Percentiles rank a stretch among this genome's conserved stretches.
These are phyloP conservation scores for Backusella sp. DNA, from an alignment of 192 early-diverging fungal species.

Conservation along the genomic window DNA sequence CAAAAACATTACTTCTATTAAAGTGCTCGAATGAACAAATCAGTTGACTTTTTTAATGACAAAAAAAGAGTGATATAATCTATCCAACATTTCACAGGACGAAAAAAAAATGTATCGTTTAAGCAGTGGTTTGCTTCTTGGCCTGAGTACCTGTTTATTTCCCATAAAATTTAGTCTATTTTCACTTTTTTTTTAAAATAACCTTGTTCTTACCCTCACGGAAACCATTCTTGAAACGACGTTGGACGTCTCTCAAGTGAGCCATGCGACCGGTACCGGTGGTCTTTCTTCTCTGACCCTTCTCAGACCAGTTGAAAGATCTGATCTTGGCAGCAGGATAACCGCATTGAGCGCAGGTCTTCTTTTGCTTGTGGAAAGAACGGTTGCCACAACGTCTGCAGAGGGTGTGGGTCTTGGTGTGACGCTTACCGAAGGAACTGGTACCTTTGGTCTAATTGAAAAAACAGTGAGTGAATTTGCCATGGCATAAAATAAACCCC, in stretches of 20 bases:
- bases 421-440: conserved; percentile 97
- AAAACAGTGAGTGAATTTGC: background rate
- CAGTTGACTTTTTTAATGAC: background rate
- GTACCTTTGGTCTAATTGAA: conserved; percentile 90
- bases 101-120: background rate
- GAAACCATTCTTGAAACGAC: conserved; percentile 99
- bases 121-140: conserved; percentile 14
- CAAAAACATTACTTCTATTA: background rate
- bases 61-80: background rate
- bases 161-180: background rate
- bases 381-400: conserved; percentile 96
- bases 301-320: conserved; percentile 94
- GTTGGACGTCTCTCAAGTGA: conserved; percentile 89
- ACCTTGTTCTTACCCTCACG: conserved; percentile 84
- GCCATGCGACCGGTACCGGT: conserved; percentile 99
- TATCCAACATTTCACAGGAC: background rate
- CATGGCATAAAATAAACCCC: background rate
- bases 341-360: conserved; percentile 98
- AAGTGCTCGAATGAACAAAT: background rate
- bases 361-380: conserved; percentile 99
- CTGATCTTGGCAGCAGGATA: conserved; percentile 98
- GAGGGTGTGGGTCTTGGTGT: conserved; percentile 98
- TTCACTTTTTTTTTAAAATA: too few relatives aligned
- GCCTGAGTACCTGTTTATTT: conserved; percentile 20
- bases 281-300: conserved; percentile 98